Evolutionary conservation across 2,329 filamentous ascomycete species (phyloP).

Genomic region (Septoria petroselini): DNA sequence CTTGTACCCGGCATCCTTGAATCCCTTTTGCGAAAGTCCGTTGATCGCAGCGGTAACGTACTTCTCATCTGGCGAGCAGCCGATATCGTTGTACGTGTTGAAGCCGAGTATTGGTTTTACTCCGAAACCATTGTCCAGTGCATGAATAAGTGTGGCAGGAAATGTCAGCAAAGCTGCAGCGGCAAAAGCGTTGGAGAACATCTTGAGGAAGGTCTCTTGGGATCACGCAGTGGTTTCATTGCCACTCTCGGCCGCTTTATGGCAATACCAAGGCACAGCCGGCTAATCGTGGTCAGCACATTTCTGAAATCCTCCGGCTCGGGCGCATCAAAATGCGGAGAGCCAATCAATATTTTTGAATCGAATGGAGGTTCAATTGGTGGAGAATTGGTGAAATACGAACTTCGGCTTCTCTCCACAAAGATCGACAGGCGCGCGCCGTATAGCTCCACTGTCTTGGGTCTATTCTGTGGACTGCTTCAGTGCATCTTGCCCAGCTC

Average conservation of each 20-base stretch:
- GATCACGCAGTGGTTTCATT: no score
- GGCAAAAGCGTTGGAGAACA: constrained; percentile 7
- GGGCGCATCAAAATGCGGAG: background rate
- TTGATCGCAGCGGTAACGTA: constrained; percentile 25
- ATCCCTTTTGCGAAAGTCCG: constrained; percentile 21
- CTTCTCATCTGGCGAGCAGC: constrained; percentile 27
- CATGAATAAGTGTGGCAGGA: constrained; percentile 10
- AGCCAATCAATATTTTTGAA: background rate
- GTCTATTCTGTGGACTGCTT: no score
- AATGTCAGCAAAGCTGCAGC: constrained; percentile 5
- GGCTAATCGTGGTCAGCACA: background rate
- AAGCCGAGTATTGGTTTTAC: constrained; percentile 31
- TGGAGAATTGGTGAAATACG: constrained; percentile 4
- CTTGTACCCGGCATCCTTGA: constrained; percentile 47
- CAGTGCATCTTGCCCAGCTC: no score
- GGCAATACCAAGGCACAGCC: background rate
- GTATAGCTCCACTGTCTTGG: background rate
- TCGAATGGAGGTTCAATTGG: constrained; percentile 3
- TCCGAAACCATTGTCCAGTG: constrained; percentile 33
- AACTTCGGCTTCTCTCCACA: constrained; percentile 1
- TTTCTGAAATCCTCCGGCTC: constrained; percentile 2
- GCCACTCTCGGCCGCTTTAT: background rate
- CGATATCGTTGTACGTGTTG: constrained; percentile 32
- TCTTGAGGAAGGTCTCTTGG: background rate
- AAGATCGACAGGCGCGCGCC: constrained; percentile 4